Conservation (phyloP, 345 rosid genomes). For the Cardiospermum halicacabum region DNA sequence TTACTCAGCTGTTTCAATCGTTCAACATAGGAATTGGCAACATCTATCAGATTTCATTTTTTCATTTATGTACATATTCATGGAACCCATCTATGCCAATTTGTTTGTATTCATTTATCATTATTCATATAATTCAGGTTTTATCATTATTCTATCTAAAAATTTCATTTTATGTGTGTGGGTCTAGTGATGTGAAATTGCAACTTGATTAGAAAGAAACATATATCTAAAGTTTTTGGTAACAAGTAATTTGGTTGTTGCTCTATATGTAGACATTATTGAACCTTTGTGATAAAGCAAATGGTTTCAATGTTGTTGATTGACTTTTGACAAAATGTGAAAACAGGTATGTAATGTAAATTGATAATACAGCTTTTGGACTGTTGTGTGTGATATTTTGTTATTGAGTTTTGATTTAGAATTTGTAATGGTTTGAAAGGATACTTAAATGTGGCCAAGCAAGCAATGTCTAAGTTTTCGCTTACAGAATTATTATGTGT, state of each 20-base stretch:
- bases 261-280: constrained; percentile 6
- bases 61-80: constrained; percentile 14
- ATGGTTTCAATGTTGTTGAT: constrained; percentile 17
- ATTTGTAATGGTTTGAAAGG: neutral
- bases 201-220: neutral
- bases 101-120: constrained; percentile 18
- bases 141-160: constrained; percentile 7
- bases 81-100: constrained; percentile 21
- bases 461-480: neutral
- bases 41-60: constrained; percentile 31
- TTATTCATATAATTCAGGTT: neutral
- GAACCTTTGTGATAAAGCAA: constrained; percentile 17
- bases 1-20: constrained; percentile 24
- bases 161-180: constrained; percentile 14
- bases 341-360: neutral
- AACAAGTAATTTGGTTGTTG: neutral
- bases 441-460: too few species aligned
- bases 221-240: neutral
- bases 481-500: too few species aligned
- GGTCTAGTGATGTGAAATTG: neutral
- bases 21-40: constrained; percentile 30
- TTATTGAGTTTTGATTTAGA: neutral
- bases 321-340: constrained; percentile 13
- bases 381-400: neutral
- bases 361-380: neutral